These are phyloP conservation scores for Trichoderma polysporum DNA, from an alignment of 2,329 filamentous ascomycete genomes.

Conservation along the genomic window DNA sequence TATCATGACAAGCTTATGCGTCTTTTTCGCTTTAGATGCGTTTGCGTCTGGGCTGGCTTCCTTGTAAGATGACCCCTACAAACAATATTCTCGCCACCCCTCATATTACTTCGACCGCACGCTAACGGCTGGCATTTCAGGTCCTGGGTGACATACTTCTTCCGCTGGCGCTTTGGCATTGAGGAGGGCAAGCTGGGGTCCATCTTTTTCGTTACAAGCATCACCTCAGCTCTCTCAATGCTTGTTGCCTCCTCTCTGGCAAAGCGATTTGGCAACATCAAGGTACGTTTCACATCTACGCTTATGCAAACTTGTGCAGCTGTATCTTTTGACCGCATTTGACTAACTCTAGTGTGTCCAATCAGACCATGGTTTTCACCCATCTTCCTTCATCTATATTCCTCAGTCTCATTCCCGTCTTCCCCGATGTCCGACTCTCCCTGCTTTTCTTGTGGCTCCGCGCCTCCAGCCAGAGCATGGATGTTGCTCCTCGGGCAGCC, in stretches of 20 bases:
- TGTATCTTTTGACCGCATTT: neutral
- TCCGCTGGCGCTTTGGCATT: constrained; percentile 48
- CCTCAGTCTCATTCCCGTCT: constrained; percentile 61
- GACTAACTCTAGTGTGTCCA: neutral
- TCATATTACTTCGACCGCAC: constrained; percentile 36
- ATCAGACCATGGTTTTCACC: constrained; percentile 71
- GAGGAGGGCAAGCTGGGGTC: constrained; percentile 51
- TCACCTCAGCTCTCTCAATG: constrained; percentile 52
- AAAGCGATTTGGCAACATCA: constrained; percentile 60
- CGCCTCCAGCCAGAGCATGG: constrained; percentile 65
- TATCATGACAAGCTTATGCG: constrained; percentile 60
- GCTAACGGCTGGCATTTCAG: constrained; percentile 30
- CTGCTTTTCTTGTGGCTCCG: constrained; percentile 62
- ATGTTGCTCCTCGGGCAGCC: constrained; percentile 66
- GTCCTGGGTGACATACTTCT: constrained; percentile 59
- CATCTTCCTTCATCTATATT: constrained; percentile 69
- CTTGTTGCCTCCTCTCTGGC: constrained; percentile 55
- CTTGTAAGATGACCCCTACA: no score
- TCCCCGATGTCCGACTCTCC: constrained; percentile 51
- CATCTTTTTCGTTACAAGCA: constrained; percentile 54
- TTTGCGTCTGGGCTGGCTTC: constrained; percentile 70
- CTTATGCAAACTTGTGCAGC: neutral
- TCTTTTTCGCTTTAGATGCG: constrained; percentile 67
- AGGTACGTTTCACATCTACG: constrained; percentile 41
- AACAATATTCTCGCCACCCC: neutral